Base-by-base conservation (phyloP, 2,329 filamentous ascomycete genomes). In the Magnaporthales sp. region DNA sequence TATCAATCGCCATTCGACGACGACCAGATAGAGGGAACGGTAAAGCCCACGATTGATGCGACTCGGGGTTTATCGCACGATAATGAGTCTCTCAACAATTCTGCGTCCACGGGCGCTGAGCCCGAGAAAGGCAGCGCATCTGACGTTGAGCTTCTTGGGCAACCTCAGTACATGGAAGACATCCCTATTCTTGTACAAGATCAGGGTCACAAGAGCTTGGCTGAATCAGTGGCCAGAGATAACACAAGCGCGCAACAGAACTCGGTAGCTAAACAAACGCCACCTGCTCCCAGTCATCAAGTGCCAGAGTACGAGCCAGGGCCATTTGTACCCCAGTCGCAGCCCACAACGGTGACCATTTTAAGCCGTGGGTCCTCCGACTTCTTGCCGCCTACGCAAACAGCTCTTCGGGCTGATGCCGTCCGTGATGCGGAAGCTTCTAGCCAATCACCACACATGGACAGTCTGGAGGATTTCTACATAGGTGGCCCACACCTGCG, bases 1-100 rank as follows among this genome's bases (percentile, higher is more conserved):
- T 85, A 86, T 70, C 80, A 79, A 66, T 83, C 81, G 68, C 81
- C 82, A 0, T 85, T 84, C 66, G 79, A 81, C 7, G 81, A 84
- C 32, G 80, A 82, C 2, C 70, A 66, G 13, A 63, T 46, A n/a
- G 70, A 73, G 30, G 76, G 77, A 51, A 78, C 79, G 13, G 78
- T 80, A 67, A 75, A 79, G 27, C 76, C 80, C 68, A 77, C 79
- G 5, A 72, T 80, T 46, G 78, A 80, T 69, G 69, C 73, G 6
- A 64, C 31, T 10, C 10, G 11, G 54, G 54, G 9, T 22, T 26
- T 26, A 22, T 3, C 54, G 11, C 11, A 58, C 24, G 54, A 7
- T 13, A 4, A 10, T 58, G 11, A 15, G 54, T 22, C 54, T 26
- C 11, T 22, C 13, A 58, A 58, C 54, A 58, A 22, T 58, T 26